Percentiles rank a stretch among this genome's conserved stretches.
Conservation (phyloP, 805 yeast species). For the Saccharomycopsis selenospora region DNA sequence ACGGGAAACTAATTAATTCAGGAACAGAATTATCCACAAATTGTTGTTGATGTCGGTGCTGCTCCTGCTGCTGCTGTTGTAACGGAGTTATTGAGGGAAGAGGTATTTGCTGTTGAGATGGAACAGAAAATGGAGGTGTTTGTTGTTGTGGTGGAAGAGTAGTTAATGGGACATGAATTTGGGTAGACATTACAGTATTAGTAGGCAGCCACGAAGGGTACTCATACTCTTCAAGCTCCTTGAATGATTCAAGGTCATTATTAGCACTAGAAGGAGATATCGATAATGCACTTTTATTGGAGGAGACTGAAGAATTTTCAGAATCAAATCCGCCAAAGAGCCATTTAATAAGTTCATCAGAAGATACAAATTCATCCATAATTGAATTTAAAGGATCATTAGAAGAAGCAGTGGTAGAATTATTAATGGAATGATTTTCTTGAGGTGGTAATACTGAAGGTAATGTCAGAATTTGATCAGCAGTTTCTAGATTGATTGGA, state of each 20-base stretch:
- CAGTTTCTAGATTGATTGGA: no score
- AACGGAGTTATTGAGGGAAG: no score
- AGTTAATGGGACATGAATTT: background rate
- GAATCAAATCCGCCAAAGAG: background rate
- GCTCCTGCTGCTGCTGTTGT: no score
- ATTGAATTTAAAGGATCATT: background rate
- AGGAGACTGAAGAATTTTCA: background rate
- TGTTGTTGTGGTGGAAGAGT: background rate
- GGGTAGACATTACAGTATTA: background rate
- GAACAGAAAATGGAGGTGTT: no score
- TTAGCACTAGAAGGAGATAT: background rate
- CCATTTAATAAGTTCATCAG: background rate
- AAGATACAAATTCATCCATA: background rate
- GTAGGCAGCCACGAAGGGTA: constrained; percentile 1
- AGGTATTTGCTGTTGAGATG: no score
- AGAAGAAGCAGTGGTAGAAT: no score
- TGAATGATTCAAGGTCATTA: background rate
- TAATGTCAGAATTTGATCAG: no score
- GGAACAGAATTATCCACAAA: no score
- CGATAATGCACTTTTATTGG: background rate
- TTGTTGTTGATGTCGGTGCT: no score
- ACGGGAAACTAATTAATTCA: background rate
- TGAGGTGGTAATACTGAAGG: no score
- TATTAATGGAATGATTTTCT: no score
- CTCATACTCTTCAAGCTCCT: background rate